These are phyloP conservation scores for Leptographium procerum DNA, from an alignment of 2,329 filamentous ascomycete genomes.

Conservation along the genomic window DNA sequence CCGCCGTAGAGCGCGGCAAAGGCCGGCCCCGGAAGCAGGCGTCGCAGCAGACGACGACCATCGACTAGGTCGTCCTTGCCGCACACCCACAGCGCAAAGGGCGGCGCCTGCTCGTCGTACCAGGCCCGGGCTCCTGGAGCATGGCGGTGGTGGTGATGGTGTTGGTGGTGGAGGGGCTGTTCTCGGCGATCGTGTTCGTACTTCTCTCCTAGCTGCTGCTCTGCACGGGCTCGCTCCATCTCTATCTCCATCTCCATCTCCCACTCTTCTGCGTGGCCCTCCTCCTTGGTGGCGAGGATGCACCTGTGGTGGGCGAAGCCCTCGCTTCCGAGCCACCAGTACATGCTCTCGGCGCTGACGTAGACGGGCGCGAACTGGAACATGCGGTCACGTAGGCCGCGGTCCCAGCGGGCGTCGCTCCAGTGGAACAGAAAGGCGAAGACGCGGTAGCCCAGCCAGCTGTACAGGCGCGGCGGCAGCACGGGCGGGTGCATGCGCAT, in stretches of 20 bases:
- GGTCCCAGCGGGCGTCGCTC: conserved; percentile 77
- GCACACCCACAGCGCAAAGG: conserved; percentile 79
- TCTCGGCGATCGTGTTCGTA: no score
- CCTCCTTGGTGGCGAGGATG: conserved; percentile 69
- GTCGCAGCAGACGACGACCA: conserved; percentile 58
- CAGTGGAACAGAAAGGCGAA: conserved; percentile 86
- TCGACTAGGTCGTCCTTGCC: conserved; percentile 79
- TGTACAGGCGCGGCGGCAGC: conserved; percentile 59
- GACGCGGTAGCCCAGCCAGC: conserved; percentile 73
- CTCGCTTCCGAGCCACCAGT: conserved; percentile 87
- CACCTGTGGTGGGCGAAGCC: conserved; percentile 74
- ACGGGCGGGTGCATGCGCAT: conserved; percentile 67
- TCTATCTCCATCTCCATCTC: conserved; percentile 13
- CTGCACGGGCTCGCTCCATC: neutral
- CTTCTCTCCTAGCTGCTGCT: no score
- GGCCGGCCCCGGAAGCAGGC: conserved; percentile 45
- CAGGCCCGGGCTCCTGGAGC: conserved; percentile 46
- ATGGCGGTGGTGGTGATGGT: conserved; percentile 26
- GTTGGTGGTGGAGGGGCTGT: no score
- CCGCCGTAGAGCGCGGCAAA: neutral
- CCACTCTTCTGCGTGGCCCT: conserved; percentile 48
- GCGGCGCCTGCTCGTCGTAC: conserved; percentile 71
- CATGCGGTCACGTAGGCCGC: conserved; percentile 64
- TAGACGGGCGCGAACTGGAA: conserved; percentile 91
- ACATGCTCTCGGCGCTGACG: conserved; percentile 79